Evolutionary conservation across 2,329 filamentous ascomycete species (phyloP).

Genomic region (Byssoonygena ceratinophila): DNA sequence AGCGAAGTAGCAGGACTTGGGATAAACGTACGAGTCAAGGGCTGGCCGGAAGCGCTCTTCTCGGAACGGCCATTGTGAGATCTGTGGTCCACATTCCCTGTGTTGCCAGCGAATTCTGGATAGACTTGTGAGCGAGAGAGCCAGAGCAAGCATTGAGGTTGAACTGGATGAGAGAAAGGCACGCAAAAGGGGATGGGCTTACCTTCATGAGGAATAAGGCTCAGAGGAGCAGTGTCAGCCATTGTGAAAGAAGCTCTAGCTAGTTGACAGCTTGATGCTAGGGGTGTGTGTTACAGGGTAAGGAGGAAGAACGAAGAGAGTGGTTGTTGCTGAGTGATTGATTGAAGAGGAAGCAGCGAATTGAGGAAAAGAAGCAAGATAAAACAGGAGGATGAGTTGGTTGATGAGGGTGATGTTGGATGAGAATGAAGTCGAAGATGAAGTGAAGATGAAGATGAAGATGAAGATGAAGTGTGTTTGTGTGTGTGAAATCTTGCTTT

Average conservation of each 20-base stretch:
- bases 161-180: too few species aligned
- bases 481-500: conserved; percentile 1
- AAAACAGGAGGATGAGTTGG: neutral
- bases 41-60: conserved; percentile 43
- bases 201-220: conserved; percentile 2
- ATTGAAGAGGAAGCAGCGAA: too few species aligned
- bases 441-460: neutral
- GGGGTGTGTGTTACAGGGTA: neutral
- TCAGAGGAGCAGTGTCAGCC: conserved; percentile 4
- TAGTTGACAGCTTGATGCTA: too few species aligned
- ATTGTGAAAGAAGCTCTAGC: neutral
- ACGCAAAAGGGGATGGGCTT: too few species aligned
- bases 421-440: neutral
- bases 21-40: conserved; percentile 46
- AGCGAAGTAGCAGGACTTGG: neutral
- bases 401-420: neutral
- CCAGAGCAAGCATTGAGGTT: neutral
- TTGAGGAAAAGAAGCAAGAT: neutral
- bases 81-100: conserved; percentile 6
- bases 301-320: too few species aligned
- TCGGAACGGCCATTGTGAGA: conserved; percentile 39
- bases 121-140: neutral
- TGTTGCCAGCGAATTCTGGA: conserved; percentile 1
- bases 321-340: too few species aligned
- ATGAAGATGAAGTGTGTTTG: neutral